Evolutionary conservation across 192 early-diverging fungal species (phyloP).

Genomic region (Entomortierella parvispora): DNA sequence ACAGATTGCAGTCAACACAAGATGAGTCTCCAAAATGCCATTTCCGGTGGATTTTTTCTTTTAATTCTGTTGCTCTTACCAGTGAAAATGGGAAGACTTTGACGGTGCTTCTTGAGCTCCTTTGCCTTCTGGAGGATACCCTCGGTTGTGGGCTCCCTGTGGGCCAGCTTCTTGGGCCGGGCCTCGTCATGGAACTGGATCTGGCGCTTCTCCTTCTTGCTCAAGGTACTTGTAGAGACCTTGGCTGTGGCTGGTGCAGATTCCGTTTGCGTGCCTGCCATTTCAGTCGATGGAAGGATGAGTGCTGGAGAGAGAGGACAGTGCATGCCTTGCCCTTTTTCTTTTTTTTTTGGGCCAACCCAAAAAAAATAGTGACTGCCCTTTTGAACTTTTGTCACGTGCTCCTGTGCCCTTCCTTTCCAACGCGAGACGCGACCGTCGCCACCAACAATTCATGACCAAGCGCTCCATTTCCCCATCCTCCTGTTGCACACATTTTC

Average conservation of each 20-base stretch:
- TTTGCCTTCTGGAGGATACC: conserved; percentile 36
- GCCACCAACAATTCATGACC: too few species aligned
- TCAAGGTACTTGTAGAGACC: not conserved
- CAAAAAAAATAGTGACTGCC: not conserved
- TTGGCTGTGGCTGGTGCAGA: not conserved
- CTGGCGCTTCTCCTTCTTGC: conserved; percentile 38
- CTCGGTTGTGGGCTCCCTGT: conserved; percentile 32
- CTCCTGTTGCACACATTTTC: too few species aligned
- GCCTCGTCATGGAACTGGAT: conserved; percentile 16
- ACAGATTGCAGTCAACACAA: too few species aligned
- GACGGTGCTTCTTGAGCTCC: conserved; percentile 35
- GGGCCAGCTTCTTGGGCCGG: conserved; percentile 22
- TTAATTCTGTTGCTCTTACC: too few species aligned
- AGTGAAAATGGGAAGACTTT: conserved; percentile 35
- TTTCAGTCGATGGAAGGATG: too few species aligned
- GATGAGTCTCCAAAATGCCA: not conserved
- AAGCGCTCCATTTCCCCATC: too few species aligned
- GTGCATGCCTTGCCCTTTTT: conserved; percentile 8
- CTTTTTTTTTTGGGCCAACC: not conserved
- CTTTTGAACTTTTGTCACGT: too few species aligned
- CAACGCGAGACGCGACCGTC: too few species aligned
- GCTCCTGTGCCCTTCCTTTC: too few species aligned
- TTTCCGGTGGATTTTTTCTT: not conserved
- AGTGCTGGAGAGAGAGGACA: not conserved
- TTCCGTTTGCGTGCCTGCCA: not conserved